Evolutionary conservation across 805 yeast species (phyloP).

Genomic region (Blastobotrys terrestris): DNA sequence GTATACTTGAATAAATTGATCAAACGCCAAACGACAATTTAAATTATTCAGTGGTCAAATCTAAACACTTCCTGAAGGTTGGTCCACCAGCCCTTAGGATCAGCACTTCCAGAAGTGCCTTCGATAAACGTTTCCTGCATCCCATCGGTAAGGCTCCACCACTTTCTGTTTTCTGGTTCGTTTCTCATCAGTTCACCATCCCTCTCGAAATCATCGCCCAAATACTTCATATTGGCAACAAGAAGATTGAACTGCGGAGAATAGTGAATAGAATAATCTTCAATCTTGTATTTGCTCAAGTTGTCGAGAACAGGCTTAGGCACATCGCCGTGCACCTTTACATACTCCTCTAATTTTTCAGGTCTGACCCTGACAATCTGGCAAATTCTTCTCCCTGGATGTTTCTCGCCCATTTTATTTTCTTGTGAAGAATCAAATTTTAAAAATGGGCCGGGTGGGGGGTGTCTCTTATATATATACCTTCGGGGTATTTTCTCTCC

Average conservation of each 20-base stretch:
- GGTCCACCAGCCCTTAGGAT: constrained; percentile 38
- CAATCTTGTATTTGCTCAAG: constrained; percentile 34
- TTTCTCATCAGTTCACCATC: constrained; percentile 32
- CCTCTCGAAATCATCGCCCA: constrained; percentile 35
- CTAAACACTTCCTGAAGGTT: constrained; percentile 36
- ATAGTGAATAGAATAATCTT: constrained; percentile 38
- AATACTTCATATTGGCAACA: constrained; percentile 36
- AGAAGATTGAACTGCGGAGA: constrained; percentile 29
- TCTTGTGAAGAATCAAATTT: no score
- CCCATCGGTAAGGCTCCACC: constrained; percentile 38
- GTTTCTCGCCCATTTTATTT: neutral
- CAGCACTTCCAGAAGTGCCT: constrained; percentile 35
- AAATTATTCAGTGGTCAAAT: constrained; percentile 23
- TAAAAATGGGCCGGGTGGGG: no score
- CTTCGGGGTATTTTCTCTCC: no score
- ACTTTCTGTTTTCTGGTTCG: constrained; percentile 35
- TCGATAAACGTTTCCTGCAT: constrained; percentile 37
- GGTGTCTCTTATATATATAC: no score
- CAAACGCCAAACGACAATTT: no score
- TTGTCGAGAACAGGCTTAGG: constrained; percentile 32
- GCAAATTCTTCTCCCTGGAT: constrained; percentile 36
- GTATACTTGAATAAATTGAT: no score
- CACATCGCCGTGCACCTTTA: constrained; percentile 29
- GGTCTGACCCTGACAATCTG: constrained; percentile 37
- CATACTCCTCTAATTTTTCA: constrained; percentile 35